Base-by-base conservation (phyloP, 495 filamentous ascomycete species). In the Neurospora sp. region DNA sequence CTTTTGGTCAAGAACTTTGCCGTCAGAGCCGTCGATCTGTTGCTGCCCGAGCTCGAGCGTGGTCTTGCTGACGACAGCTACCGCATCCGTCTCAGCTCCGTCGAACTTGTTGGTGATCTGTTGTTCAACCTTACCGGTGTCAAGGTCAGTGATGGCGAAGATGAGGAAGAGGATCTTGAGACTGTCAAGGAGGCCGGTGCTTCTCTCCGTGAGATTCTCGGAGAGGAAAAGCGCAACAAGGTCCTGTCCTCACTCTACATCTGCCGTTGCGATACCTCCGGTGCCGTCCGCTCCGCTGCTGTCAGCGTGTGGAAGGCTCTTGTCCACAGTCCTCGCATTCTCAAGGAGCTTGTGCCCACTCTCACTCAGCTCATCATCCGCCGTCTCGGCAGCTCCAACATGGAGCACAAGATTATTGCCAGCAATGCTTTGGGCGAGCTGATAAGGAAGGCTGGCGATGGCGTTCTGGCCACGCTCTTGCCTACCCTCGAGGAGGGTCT, bases 41-140 rank as follows among this genome's bases (percentile, higher is more conserved):
- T 99, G 38, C 86, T 99, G 44, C 96, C 96, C 5, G 96, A 99
- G 81, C 88, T 99, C 72, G 95, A 99, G 81, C 91, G 96, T 75
- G 96, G 96, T 76, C 87, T 99, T 75, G 96, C 94, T 31, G 94
- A 99, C 77, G 93, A 97, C 79, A 99, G 88, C 81, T 94, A 98
- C 82, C 93, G 96, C 78, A 99, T 99, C 76, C 90, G 96, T 82
- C 90, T 99, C 76, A 97, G 94, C 82, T 99, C 96, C 70, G 96
- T 99, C 40, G 96, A 99, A 84, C 84, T 99, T 70, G 96, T 99
- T 74, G 96, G 96, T 61, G 96, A 99, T 80, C 86, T 99, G 39
- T 88, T 99, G 61, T 99, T 98, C 88, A 99, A 97, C 79, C 89
- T 99, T 71, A 98, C 96, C 39, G 96, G 96, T 81, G 97, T 98